A percentile compares a stretch with the other conserved stretches of the same genome.
These are phyloP conservation scores for Solanum megistacrolobum DNA, from an alignment of 257 asterid genomes.

Conservation along the genomic window DNA sequence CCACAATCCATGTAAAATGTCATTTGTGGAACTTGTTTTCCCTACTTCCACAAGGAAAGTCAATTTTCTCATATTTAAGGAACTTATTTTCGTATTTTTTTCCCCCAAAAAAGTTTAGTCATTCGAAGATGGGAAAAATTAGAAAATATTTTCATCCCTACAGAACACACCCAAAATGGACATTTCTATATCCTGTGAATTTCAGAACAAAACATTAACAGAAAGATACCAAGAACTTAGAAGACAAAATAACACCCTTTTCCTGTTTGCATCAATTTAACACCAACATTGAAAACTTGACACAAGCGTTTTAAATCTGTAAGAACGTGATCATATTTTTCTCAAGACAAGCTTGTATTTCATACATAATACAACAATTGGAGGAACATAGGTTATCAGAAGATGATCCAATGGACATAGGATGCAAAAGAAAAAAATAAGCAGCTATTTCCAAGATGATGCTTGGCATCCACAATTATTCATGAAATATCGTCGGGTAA, in stretches of 20 bases:
- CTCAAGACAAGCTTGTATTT: not conserved
- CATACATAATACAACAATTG: not conserved
- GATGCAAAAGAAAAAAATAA: not conserved
- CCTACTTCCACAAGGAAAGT: too few relatives aligned
- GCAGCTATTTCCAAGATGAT: not conserved
- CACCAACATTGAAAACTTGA: not conserved
- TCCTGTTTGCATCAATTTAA: not conserved
- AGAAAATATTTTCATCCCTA: too few relatives aligned
- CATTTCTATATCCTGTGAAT: not conserved
- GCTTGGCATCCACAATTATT: not conserved
- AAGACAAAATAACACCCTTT: not conserved
- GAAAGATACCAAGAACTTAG: not conserved
- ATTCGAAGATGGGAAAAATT: too few relatives aligned
- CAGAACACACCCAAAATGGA: not conserved
- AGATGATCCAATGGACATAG: not conserved
- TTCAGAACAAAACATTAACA: not conserved
- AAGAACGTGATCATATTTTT: not conserved
- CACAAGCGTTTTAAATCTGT: not conserved
- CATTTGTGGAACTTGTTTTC: too few relatives aligned
- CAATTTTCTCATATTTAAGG: not conserved
- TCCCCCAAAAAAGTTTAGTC: too few relatives aligned
- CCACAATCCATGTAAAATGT: not conserved
- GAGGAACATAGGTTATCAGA: not conserved
- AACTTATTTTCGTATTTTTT: too few relatives aligned
- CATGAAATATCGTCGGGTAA: not conserved